A percentile compares a stretch with the other conserved stretches of the same genome.
Evolutionary conservation across 345 rosid genomes (phyloP).

Genomic region (Crucihimalaya himalaica): DNA sequence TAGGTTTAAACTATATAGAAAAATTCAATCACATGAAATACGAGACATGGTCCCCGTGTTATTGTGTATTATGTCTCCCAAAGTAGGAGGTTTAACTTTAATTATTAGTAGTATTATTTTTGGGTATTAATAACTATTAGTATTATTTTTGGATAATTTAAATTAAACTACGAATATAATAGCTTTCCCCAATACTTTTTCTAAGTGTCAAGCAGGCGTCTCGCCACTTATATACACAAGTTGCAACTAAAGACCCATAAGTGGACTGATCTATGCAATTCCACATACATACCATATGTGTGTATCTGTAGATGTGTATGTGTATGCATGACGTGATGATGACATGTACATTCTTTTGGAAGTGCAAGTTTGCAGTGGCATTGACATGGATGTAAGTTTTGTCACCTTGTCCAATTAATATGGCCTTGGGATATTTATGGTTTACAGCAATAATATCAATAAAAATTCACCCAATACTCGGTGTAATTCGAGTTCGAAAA

Average conservation of each 20-base stretch:
- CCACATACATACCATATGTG: neutral
- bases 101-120: constrained; percentile 1
- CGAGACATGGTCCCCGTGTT: constrained; percentile 6
- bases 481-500: no score
- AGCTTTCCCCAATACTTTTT: constrained; percentile 3
- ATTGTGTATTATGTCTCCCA: neutral
- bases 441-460: neutral
- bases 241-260: constrained; percentile 24
- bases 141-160: neutral
- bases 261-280: constrained; percentile 27
- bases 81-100: neutral
- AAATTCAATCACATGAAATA: neutral
- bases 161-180: neutral
- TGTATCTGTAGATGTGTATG: neutral
- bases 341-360: constrained; percentile 30
- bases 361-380: constrained; percentile 28
- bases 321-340: constrained; percentile 39
- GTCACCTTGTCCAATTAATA: constrained; percentile 12
- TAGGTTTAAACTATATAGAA: neutral
- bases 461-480: neutral
- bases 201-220: constrained; percentile 24
- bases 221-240: constrained; percentile 28
- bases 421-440: constrained; percentile 4
- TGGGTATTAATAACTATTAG: neutral
- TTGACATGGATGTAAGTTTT: constrained; percentile 32